Evolutionary conservation across 1,284 basidiomycete genomes (phyloP), one percentile per base, ranked within the genome.

Genomic region (Papiliotrema nemorosa): DNA sequence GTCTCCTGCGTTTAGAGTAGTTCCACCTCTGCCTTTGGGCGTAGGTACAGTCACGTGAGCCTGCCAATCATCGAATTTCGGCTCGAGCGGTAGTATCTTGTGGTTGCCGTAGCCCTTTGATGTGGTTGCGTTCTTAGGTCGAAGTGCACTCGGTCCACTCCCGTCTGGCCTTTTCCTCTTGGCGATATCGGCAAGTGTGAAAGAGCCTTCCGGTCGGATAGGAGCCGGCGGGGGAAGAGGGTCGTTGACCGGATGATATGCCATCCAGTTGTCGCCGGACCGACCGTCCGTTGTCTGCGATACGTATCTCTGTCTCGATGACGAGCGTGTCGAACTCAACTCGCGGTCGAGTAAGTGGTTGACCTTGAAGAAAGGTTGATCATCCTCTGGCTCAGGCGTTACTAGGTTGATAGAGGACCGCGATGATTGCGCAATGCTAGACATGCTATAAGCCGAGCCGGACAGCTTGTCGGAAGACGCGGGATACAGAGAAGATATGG

Each of bases 1-100:
- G n/a, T n/a, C n/a, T n/a, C n/a, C n/a, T n/a, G n/a, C n/a, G n/a
- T n/a, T n/a, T n/a, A n/a, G n/a, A n/a, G n/a, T n/a, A n/a, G n/a
- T 12, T 9, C 44, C 44, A 21, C 44, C 44, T 34, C 35, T n/a
- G 4, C 44, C 29, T 13, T 33, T 40, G 21, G 2, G 47, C 55
- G 39, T 34, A 44, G 31, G 44, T 53, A 43, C 40, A 34, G 34
- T 26, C 12, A 25, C 26, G 22, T 16, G n/a, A 7, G 39, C 10
- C 13, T 14, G 16, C 39, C 31, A 43, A n/a, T 22, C 25, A 14
- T 37, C 38, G 25, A 40, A 47, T 31, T 39, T 42, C 16, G 41
- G 40, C n/a, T 48, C 49, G 5, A 18, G 18, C 34, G 27, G 18
- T 18, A 18, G 12, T 39, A 14, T 39, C 21, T 10, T 14, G 18